Conservation (phyloP, 2,329 filamentous ascomycete species). For the Ophiocordyceps robertsii region DNA sequence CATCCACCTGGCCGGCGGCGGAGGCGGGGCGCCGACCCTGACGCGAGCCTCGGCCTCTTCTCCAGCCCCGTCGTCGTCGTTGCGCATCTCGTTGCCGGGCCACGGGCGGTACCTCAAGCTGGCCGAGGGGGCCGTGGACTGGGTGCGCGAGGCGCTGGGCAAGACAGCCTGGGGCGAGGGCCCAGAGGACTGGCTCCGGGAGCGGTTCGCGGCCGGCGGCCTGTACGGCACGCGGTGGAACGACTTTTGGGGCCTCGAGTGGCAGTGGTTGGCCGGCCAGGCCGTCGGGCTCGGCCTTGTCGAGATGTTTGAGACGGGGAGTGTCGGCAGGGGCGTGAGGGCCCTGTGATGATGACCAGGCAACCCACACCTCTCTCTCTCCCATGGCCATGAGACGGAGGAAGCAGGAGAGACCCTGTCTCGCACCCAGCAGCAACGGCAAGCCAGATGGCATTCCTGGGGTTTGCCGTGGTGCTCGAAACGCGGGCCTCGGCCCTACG, state of each 20-base stretch:
- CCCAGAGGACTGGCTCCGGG: slow-evolving; percentile 45
- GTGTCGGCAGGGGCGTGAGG: slow-evolving; percentile 55
- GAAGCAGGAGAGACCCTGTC: too few relatives aligned
- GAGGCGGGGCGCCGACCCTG: slow-evolving; percentile 16
- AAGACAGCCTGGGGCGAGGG: slow-evolving; percentile 49
- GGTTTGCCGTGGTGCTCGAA: too few relatives aligned
- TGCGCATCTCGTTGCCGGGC: slow-evolving; percentile 51
- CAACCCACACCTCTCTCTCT: too few relatives aligned
- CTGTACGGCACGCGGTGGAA: slow-evolving; percentile 40
- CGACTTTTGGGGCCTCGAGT: slow-evolving; percentile 53
- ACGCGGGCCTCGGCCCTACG: too few relatives aligned
- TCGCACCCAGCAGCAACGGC: too few relatives aligned
- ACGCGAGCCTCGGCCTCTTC: slow-evolving; percentile 6
- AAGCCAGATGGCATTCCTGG: too few relatives aligned
- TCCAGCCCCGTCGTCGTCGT: slow-evolving; percentile 7
- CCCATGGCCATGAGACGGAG: too few relatives aligned
- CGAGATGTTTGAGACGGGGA: slow-evolving; percentile 63
- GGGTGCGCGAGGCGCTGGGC: slow-evolving; percentile 44
- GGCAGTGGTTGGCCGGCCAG: slow-evolving; percentile 60
- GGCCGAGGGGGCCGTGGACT: slow-evolving; percentile 43
- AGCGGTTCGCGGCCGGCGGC: slow-evolving; percentile 57
- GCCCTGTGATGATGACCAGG: slow-evolving; percentile 18
- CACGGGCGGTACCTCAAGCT: slow-evolving; percentile 57
- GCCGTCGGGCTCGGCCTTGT: slow-evolving; percentile 56
- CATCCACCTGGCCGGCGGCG: slow-evolving; percentile 50